Evolutionary conservation across 208 protist genomes (phyloP), one percentile per base, ranked within the genome.

Genomic region (Crithidia expoeki): DNA sequence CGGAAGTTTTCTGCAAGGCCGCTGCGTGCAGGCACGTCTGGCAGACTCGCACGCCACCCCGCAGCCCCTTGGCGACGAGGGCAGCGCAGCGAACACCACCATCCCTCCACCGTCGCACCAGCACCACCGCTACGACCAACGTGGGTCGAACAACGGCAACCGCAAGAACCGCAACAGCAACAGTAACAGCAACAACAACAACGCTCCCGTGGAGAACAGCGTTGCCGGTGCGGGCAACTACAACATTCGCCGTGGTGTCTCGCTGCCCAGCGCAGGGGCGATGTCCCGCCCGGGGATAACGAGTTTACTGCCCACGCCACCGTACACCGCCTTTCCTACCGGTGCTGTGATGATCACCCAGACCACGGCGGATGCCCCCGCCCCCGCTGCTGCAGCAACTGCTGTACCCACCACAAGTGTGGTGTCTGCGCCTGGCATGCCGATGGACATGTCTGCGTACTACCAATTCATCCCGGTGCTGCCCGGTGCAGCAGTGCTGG

Each of bases 41-140:
- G 81, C 84, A 21, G 84, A 93, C 53, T 71, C 70, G 1, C 69
- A 77, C 34, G 87, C 87, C 16, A 89, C 87, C 14, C 87, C 87
- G 9, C 67, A 80, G 47, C 86, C 85, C 2, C 42, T 76, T 21
- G 71, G 71, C n/a, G 71, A 77, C 25, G 64, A 59, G 21, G 72
- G 64, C 9, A 40, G 59, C 12, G 64, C 69, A 1, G 56, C 60
- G 28, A 72, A 68, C 51, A 72, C 69, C 17, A 69, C 58, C 25
- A 25, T 68, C 34, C 67, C 74, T 5, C 51, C 44, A 17, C 66
- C 67, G 2, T 27, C 50, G 17, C 34, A 55, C 52, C 67, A 57
- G 52, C 56, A 30, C 27, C 46, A 52, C 59, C 65, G 58, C 58
- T 51, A 52, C 42, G 58, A 63, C 23, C 58, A 50, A 27, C 58